These are phyloP conservation scores for Trichosanthes cucumerina DNA, from an alignment of 306 rosid genomes.

Conservation along the genomic window DNA sequence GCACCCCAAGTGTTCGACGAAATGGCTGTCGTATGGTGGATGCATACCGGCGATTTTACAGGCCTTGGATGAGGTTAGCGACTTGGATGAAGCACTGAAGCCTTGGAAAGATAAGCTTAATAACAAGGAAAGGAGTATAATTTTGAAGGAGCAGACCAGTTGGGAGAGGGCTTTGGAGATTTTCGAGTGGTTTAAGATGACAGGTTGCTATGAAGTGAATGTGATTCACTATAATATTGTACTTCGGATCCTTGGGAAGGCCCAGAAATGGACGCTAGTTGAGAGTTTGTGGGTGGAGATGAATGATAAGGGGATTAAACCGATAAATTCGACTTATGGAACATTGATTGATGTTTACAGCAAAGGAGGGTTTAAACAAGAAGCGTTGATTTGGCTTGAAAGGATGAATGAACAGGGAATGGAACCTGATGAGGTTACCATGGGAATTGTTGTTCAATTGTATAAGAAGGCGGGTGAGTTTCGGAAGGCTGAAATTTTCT, in stretches of 20 bases:
- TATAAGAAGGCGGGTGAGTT: slow-evolving; percentile 79
- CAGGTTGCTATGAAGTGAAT: slow-evolving; percentile 52
- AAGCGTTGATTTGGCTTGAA: slow-evolving; percentile 70
- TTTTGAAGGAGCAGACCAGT: slow-evolving; percentile 55
- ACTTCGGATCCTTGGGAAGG: slow-evolving; percentile 53
- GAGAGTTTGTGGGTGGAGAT: slow-evolving; percentile 63
- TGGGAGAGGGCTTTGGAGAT: slow-evolving; percentile 59
- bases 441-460: slow-evolving; percentile 86
- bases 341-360: slow-evolving; percentile 80
- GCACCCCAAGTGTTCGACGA: slow-evolving; percentile 60
- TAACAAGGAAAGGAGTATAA: slow-evolving; percentile 55
- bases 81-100: slow-evolving; percentile 50
- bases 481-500: slow-evolving; percentile 67
- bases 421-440: slow-evolving; percentile 87
- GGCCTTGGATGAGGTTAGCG: slow-evolving; percentile 40
- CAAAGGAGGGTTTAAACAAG: slow-evolving; percentile 63
- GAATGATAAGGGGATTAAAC: slow-evolving; percentile 43
- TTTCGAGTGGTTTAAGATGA: slow-evolving; percentile 62
- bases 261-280: slow-evolving; percentile 37
- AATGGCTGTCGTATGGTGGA: slow-evolving; percentile 46
- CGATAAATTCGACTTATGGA: slow-evolving; percentile 72
- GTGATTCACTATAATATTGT: slow-evolving; percentile 76
- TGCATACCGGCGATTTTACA: slow-evolving; percentile 47
- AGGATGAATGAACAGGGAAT: slow-evolving; percentile 61
- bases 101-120: slow-evolving; percentile 47